Evolutionary conservation across 768 basidiomycete genomes (phyloP).

Genomic region (Leccinum longicurvipes): DNA sequence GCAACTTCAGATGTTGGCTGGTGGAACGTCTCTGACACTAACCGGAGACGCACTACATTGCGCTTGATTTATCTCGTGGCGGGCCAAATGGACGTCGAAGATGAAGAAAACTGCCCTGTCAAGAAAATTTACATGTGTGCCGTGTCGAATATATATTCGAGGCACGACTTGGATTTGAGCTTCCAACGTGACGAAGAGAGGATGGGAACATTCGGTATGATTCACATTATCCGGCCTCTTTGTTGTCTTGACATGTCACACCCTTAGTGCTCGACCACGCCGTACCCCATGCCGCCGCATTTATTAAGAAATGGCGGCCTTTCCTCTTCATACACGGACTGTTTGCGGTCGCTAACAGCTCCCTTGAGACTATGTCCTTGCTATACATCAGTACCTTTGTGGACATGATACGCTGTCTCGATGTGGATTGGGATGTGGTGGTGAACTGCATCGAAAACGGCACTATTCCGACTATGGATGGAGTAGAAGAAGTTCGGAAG

Average conservation of each 20-base stretch:
- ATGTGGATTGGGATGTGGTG: not conserved
- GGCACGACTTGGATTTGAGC: no score
- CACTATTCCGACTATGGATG: not conserved
- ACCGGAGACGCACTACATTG: conserved; percentile 2
- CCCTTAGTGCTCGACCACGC: not conserved
- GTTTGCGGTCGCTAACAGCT: not conserved
- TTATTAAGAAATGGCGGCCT: not conserved
- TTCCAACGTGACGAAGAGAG: no score
- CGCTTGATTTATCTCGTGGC: not conserved
- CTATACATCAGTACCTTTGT: not conserved
- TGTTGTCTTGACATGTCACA: not conserved
- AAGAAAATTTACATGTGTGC: no score
- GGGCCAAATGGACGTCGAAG: not conserved
- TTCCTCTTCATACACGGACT: not conserved
- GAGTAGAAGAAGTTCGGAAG: not conserved
- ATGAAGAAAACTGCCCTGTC: not conserved
- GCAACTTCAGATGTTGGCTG: not conserved
- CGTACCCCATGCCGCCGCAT: not conserved
- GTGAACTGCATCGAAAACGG: not conserved
- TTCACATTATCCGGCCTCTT: not conserved
- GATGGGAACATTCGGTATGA: not conserved
- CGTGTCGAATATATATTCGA: no score
- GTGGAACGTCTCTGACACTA: not conserved
- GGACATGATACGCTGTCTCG: not conserved
- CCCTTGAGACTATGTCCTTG: not conserved